Evolutionary conservation across 2,329 filamentous ascomycete species (phyloP).

Genomic region (Colletotrichum shisoi): DNA sequence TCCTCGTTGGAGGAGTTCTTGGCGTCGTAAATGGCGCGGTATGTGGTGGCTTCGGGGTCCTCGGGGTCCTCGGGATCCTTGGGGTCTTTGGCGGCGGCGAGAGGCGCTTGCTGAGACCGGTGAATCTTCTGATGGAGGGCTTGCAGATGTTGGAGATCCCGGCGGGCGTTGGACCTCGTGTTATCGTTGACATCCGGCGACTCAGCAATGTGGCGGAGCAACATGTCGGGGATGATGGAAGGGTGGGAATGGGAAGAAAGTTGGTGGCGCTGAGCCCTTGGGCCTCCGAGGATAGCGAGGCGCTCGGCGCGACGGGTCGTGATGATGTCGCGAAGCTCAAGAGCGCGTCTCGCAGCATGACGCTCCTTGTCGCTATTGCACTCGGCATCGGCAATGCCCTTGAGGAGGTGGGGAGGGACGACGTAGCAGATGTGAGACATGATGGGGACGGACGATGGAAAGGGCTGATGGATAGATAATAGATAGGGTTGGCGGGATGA

Average conservation of each 20-base stretch:
- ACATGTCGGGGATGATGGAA: conserved; percentile 21
- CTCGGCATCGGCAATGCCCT: conserved; percentile 52
- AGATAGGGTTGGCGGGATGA: too few relatives aligned
- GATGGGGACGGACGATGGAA: background rate
- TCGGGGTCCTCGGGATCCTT: conserved; percentile 43
- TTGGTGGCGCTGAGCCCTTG: conserved; percentile 44
- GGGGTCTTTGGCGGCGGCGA: conserved; percentile 38
- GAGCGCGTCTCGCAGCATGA: conserved; percentile 48
- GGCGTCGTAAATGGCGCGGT: conserved; percentile 57
- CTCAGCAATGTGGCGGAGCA: conserved; percentile 24
- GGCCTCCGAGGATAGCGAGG: conserved; percentile 48
- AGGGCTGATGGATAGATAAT: background rate
- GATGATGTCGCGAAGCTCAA: conserved; percentile 48
- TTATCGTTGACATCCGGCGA: conserved; percentile 49
- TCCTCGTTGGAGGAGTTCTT: conserved; percentile 49
- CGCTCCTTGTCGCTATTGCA: conserved; percentile 50
- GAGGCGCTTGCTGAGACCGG: conserved; percentile 43
- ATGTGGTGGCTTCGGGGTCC: conserved; percentile 44
- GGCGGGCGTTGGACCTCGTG: conserved; percentile 49
- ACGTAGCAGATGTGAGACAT: conserved; percentile 49
- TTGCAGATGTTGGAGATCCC: conserved; percentile 52
- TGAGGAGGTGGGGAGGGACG: conserved; percentile 58
- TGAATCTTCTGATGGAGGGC: conserved; percentile 45
- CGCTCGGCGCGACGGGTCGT: conserved; percentile 48
- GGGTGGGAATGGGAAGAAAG: conserved; percentile 24